phyloP scores from a whole-genome alignment of 1,139 yeast genomes.

The Debaryomycetaceae sp. region DNA sequence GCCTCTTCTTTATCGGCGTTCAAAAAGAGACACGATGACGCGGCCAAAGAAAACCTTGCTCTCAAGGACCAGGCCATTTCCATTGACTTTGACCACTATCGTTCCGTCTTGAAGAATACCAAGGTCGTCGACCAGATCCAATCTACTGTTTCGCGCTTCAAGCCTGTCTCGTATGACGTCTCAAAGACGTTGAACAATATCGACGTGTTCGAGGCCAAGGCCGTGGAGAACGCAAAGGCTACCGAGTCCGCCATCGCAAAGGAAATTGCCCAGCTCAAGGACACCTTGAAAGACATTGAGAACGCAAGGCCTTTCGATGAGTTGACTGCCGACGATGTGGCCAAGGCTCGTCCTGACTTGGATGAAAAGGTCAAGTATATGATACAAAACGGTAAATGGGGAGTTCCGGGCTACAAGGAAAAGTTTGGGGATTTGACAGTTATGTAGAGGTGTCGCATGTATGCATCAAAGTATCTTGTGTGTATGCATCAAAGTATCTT shows the following conservation, averaged over 20 bases:
- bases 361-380: slow-evolving; percentile 91
- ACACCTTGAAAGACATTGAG: slow-evolving; percentile 87
- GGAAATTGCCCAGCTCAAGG: slow-evolving; percentile 78
- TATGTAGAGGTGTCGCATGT: too few species aligned
- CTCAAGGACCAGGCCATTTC: slow-evolving; percentile 61
- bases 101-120: slow-evolving; percentile 68
- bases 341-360: slow-evolving; percentile 93
- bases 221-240: slow-evolving; percentile 88
- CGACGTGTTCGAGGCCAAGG: slow-evolving; percentile 90
- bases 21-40: slow-evolving; percentile 98
- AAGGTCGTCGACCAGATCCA: slow-evolving; percentile 76
- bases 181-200: slow-evolving; percentile 86
- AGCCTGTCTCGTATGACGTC: slow-evolving; percentile 78
- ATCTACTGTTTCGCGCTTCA: slow-evolving; percentile 60
- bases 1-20: slow-evolving; percentile 80
- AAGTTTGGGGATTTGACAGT: slow-evolving; percentile 93
- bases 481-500: too few species aligned
- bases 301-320: slow-evolving; percentile 96
- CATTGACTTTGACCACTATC: slow-evolving; percentile 78
- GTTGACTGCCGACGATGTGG: slow-evolving; percentile 89
- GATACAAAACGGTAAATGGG: slow-evolving; percentile 97
- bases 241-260: slow-evolving; percentile 83
- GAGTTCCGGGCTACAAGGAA: slow-evolving; percentile 96
- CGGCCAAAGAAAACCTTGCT: slow-evolving; percentile 68
- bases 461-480: too few species aligned